phyloP scores from a whole-genome alignment of 352 stramenopile species.

The Phytopythium montanum region DNA sequence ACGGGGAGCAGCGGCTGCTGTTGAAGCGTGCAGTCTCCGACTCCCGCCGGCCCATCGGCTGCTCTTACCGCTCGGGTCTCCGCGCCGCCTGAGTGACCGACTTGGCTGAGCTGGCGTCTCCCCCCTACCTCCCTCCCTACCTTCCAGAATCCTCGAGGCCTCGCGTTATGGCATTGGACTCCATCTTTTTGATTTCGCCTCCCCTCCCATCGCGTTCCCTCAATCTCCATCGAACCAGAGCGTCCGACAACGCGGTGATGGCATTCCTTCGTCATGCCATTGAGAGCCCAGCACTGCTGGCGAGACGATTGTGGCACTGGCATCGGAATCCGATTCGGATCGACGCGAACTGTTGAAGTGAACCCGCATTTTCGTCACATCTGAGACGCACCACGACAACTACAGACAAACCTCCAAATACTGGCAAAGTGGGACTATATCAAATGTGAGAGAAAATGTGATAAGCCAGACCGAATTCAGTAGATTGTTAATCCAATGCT shows the following conservation, averaged over 20 bases:
- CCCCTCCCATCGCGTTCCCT: neutral
- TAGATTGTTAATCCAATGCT: too few relatives aligned
- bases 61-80: neutral
- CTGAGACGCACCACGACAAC: too few relatives aligned
- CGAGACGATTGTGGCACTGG: too few relatives aligned
- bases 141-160: neutral
- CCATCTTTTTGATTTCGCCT: conserved; percentile 3
- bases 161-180: neutral
- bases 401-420: too few relatives aligned
- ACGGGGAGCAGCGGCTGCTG: conserved; percentile 48
- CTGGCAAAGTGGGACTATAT: too few relatives aligned
- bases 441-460: too few relatives aligned
- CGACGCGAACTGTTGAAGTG: too few relatives aligned
- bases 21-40: conserved; percentile 15
- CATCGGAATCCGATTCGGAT: too few relatives aligned
- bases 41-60: neutral
- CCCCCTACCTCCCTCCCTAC: neutral
- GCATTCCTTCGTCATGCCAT: too few relatives aligned
- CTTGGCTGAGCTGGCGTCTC: neutral
- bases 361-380: too few relatives aligned
- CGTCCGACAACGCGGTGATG: neutral
- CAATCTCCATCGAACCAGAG: neutral
- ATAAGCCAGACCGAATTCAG: too few relatives aligned
- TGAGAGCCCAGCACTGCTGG: too few relatives aligned
- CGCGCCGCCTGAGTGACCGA: neutral